These are phyloP conservation scores for Sphagnum contortum DNA, from an alignment of 225 moss, liverwort and hornwort genomes.

Conservation along the genomic window DNA sequence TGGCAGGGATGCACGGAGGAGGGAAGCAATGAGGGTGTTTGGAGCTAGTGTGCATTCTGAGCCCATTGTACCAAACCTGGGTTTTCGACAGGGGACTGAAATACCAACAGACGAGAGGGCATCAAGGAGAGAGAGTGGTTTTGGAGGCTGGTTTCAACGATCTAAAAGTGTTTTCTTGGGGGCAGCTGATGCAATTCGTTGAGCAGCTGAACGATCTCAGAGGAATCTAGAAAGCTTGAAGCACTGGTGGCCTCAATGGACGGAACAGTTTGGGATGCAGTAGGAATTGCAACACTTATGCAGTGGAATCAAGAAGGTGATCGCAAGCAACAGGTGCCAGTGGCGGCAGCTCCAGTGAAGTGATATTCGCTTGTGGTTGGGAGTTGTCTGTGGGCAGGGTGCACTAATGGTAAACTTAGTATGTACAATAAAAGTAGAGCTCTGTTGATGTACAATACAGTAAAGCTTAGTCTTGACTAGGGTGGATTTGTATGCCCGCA, in stretches of 20 bases:
- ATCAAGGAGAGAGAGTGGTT: conserved; percentile 61
- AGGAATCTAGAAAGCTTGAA: conserved; percentile 71
- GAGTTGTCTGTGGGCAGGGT: conserved; percentile 66
- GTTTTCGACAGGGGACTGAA: conserved; percentile 31
- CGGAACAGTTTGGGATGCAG: conserved; percentile 93
- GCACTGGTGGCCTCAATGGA: conserved; percentile 65
- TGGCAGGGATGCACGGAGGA: conserved; percentile 92
- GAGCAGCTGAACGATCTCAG: conserved; percentile 71
- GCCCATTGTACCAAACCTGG: conserved; percentile 37
- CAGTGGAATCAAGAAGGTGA: conserved; percentile 81
- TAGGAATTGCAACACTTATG: conserved; percentile 68
- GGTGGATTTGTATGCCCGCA: too few relatives aligned
- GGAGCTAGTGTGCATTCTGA: conserved; percentile 35
- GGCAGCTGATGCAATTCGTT: conserved; percentile 74
- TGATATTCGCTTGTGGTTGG: conserved; percentile 74
- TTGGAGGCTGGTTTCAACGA: conserved; percentile 84
- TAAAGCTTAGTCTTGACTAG: too few relatives aligned
- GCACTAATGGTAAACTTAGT: too few relatives aligned
- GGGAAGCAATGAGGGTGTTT: conserved; percentile 58
- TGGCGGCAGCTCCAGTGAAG: conserved; percentile 55
- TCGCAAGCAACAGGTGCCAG: conserved; percentile 36
- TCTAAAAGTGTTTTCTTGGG: conserved; percentile 58
- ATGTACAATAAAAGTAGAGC: too few relatives aligned
- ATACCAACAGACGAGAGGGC: conserved; percentile 49
- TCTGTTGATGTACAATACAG: too few relatives aligned